Percentiles rank a stretch among this genome's conserved stretches.
Conservation (phyloP, 345 rosid species). For the Euclidium syriacum region DNA sequence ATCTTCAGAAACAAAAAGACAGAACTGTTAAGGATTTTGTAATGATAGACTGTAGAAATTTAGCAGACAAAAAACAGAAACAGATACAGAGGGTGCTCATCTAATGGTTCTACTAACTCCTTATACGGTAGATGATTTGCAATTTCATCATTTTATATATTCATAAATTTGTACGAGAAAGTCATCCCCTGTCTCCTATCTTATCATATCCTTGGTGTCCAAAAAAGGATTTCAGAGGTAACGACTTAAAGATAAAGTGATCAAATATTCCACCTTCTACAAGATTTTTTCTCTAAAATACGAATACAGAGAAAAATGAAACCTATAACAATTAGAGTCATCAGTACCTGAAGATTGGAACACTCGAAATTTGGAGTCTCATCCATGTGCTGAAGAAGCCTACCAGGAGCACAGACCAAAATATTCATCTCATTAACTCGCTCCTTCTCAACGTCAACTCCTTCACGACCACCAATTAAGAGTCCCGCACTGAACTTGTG, state of each 20-base stretch:
- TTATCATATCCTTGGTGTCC: background rate
- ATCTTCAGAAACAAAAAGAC: slow-evolving; percentile 45
- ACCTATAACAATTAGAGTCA: background rate
- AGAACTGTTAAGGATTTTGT: background rate
- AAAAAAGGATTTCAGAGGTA: background rate
- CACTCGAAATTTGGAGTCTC: slow-evolving; percentile 95
- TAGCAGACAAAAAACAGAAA: background rate
- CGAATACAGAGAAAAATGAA: background rate
- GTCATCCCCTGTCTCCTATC: background rate
- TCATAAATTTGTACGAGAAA: background rate
- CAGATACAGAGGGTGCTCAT: background rate
- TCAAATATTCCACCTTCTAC: background rate
- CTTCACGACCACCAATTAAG: slow-evolving; percentile 87
- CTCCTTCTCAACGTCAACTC: slow-evolving; percentile 74
- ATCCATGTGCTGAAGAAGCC: slow-evolving; percentile 97
- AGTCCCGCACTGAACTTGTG: slow-evolving; percentile 86
- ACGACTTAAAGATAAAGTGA: background rate
- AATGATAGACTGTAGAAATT: background rate
- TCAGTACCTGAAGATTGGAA: slow-evolving; percentile 78
- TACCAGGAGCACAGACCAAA: slow-evolving; percentile 91
- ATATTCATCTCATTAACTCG: slow-evolving; percentile 70
- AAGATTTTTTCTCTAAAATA: background rate
- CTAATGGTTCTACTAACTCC: background rate
- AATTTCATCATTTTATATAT: background rate
- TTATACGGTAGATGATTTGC: background rate